Conservation (phyloP, 495 filamentous ascomycete species). For the Podospora bellae-mahoneyi region DNA sequence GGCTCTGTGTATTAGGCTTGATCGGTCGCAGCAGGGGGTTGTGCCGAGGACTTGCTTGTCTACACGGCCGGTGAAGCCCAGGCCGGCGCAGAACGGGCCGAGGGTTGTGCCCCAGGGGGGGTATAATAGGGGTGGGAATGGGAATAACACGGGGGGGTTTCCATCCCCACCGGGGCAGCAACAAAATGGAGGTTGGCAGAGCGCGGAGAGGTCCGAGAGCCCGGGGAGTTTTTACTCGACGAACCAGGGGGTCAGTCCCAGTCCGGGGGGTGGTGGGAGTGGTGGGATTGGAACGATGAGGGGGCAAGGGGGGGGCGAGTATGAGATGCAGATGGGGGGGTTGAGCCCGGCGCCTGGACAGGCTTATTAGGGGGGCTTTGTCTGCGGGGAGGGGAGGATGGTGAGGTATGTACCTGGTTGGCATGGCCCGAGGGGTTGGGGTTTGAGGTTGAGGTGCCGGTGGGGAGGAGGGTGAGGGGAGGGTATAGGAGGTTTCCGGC, state of each 20-base stretch:
- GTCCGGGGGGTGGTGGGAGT: not conserved
- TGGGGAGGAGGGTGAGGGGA: not conserved
- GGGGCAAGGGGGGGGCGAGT: not conserved
- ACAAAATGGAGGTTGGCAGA: not conserved
- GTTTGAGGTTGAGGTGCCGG: not conserved
- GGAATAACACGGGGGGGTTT: not conserved
- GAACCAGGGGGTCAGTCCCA: not conserved
- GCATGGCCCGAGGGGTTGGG: not conserved
- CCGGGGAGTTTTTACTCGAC: conserved; percentile 2
- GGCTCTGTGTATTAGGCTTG: conserved; percentile 89
- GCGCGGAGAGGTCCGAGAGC: not conserved
- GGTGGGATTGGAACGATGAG: not conserved
- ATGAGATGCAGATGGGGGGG: not conserved
- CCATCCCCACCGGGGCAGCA: not conserved
- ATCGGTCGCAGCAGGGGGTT: conserved; percentile 88
- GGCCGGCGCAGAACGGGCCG: conserved; percentile 45
- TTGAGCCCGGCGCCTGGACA: conserved; percentile 16
- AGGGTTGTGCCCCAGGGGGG: not conserved
- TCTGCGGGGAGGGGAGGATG: not conserved
- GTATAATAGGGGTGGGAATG: not conserved
- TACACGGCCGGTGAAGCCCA: conserved; percentile 85
- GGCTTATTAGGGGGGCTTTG: conserved; percentile 15
- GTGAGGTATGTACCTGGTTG: not conserved
- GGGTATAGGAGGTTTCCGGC: not conserved
- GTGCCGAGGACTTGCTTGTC: conserved; percentile 92